Percentiles rank a stretch among this genome's conserved stretches.
phyloP scores from a whole-genome alignment of 1,139 yeast species.

The Geotrichum carabidarum region DNA sequence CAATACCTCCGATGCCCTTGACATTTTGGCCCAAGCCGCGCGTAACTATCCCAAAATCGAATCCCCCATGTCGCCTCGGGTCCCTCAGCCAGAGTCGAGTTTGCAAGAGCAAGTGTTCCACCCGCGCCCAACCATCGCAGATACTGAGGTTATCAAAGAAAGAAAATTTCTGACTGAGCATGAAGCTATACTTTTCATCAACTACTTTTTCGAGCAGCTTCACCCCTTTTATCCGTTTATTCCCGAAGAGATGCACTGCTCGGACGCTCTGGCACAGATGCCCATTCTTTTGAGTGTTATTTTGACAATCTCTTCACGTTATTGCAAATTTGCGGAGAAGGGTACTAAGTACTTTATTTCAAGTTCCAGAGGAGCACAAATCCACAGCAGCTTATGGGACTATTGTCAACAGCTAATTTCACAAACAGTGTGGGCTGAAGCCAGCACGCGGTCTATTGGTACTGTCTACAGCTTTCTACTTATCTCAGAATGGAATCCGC shows the following conservation, averaged over 20 bases:
- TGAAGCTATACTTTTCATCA: conserved; percentile 62
- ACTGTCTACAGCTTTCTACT: conserved; percentile 77
- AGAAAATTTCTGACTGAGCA: conserved; percentile 56
- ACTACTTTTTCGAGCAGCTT: conserved; percentile 67
- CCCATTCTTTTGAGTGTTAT: conserved; percentile 79
- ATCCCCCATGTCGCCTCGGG: conserved; percentile 1
- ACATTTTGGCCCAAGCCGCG: conserved; percentile 47
- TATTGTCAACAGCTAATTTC: conserved; percentile 77
- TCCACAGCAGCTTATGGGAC: conserved; percentile 75
- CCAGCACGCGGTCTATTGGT: conserved; percentile 80
- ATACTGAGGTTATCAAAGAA: conserved; percentile 63
- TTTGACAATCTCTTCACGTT: conserved; percentile 71
- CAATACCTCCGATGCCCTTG: conserved; percentile 59
- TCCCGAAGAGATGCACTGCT: conserved; percentile 65
- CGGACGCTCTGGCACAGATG: conserved; percentile 63
- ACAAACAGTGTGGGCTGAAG: conserved; percentile 92
- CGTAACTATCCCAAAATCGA: conserved; percentile 36
- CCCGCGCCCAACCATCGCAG: conserved; percentile 40
- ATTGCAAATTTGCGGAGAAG: conserved; percentile 34
- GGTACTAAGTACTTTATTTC: conserved; percentile 19
- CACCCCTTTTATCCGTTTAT: conserved; percentile 89
- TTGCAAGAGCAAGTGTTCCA: conserved; percentile 8
- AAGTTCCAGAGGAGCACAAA: conserved; percentile 17
- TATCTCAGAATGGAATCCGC: conserved; percentile 93
- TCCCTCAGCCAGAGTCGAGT: conserved; percentile 6